Evolutionary conservation across 441 rosid species (phyloP), one percentile per base, ranked within the genome.

Genomic region (Pelargonium citronellum): DNA sequence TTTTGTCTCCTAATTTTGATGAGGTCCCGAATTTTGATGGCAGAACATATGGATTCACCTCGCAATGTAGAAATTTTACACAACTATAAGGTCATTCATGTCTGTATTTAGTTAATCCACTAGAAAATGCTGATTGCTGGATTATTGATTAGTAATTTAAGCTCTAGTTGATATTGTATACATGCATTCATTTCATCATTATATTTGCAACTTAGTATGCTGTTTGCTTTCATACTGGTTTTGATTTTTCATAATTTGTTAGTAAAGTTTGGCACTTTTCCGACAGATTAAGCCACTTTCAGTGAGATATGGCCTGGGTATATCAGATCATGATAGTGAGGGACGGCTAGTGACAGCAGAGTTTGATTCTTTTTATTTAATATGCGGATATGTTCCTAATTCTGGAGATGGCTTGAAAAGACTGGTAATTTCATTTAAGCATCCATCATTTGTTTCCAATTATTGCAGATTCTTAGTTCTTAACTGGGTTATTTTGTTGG

Each of bases 321-420:
- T 81, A 75, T 70, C 89, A 58, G 96, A 94, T 70, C 97, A 89
- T 79, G 91, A 94, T 76, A 71, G 58, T 77, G 97, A 91, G 79
- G 99, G 99, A 66, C 91, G 96, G 64, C 73, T 90, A 75, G 87
- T 90, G 77, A 94, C 92, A 58, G 96, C 81, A 55, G 97, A 91
- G 79, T 94, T 91, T 30, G 97, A 91, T 69, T 83, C 93, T 0
- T 94, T 89, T 78, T 94, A 85, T 84, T 78, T 91, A 68, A 68
- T 94, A 75, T 77, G 74, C n/a, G 80, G 83, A 20, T 91, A 91
- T 64, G 90, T 94, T 70, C 99, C 97, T 68, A 94, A 91, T 75
- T 89, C 99, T 30, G 96, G 99, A 65, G 99, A 94, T 74, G 99
- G 97, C 83, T 79, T 94, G 82, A 89, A 77, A 82, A 89, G 96